Evolutionary conservation across 2,329 filamentous ascomycete genomes (phyloP).

Genomic region (Aspergillus terreus): DNA sequence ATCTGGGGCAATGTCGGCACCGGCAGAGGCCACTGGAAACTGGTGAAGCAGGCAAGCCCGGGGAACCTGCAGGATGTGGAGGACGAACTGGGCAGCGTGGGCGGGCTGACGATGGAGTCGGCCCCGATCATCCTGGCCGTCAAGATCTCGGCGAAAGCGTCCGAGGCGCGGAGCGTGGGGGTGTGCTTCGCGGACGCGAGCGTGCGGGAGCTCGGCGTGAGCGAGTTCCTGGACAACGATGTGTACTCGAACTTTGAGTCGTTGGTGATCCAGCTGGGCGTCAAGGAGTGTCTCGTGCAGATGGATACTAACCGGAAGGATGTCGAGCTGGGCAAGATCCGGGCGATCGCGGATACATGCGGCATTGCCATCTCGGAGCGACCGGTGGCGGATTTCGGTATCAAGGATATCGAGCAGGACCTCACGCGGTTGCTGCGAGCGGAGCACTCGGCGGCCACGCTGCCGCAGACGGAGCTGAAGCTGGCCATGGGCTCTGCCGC

Average conservation of each 20-base stretch:
- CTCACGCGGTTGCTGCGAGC: constrained; percentile 82
- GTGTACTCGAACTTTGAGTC: constrained; percentile 98
- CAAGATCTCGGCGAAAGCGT: constrained; percentile 84
- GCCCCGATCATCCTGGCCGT: constrained; percentile 94
- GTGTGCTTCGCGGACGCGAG: constrained; percentile 98
- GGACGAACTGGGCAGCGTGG: constrained; percentile 73
- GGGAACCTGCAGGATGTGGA: constrained; percentile 97
- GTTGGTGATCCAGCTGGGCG: constrained; percentile 89
- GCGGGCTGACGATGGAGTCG: constrained; percentile 63
- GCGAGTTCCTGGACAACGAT: constrained; percentile 98
- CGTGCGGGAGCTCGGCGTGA: constrained; percentile 90
- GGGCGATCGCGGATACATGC: constrained; percentile 86
- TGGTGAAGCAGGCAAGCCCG: constrained; percentile 86
- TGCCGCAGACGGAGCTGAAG: constrained; percentile 90
- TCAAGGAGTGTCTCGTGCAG: constrained; percentile 89
- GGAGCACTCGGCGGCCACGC: constrained; percentile 68
- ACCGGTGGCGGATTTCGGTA: constrained; percentile 71
- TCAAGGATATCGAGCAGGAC: constrained; percentile 93
- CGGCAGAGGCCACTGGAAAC: constrained; percentile 81
- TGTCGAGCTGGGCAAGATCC: constrained; percentile 79
- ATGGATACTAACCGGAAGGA: constrained; percentile 77
- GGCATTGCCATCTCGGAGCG: constrained; percentile 86
- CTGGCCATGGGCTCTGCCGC: constrained; percentile 94
- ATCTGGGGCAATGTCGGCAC: constrained; percentile 75
- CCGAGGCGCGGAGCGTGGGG: constrained; percentile 79